Percentiles rank a stretch among this genome's conserved stretches.
Evolutionary conservation across 2,329 filamentous ascomycete species (phyloP).

Genomic region (Beauveria sp.): DNA sequence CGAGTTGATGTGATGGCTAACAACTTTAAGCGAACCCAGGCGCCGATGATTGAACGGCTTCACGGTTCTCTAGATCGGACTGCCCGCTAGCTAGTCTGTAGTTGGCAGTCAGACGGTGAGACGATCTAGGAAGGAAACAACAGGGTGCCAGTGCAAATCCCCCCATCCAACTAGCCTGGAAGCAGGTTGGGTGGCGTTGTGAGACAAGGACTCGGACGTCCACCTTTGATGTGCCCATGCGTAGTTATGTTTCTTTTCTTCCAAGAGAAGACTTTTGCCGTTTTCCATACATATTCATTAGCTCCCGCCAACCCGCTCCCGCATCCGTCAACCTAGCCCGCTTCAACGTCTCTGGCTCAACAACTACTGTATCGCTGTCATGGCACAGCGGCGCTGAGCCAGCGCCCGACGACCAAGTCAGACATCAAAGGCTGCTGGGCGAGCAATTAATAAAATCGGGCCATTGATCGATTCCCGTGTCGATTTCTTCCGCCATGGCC

Average conservation of each 20-base stretch:
- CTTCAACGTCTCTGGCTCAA: neutral
- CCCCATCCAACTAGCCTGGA: neutral
- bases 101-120: neutral
- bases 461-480: neutral
- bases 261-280: neutral
- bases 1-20: no score
- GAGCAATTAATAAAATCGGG: neutral
- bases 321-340: neutral
- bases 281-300: neutral
- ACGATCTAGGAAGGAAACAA: neutral
- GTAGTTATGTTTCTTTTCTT: neutral
- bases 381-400: conserved; percentile 1
- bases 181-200: neutral
- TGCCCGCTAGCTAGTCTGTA: neutral
- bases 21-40: neutral
- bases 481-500: neutral
- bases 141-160: neutral
- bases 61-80: neutral
- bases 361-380: neutral
- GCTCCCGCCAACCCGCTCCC: neutral
- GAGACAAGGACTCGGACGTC: conserved; percentile 5
- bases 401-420: neutral
- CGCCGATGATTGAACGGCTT: neutral
- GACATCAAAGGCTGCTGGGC: neutral
- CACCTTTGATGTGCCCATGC: neutral